Conservation (phyloP, 2,329 filamentous ascomycete species). For the Nothomitra cinnamomea region DNA sequence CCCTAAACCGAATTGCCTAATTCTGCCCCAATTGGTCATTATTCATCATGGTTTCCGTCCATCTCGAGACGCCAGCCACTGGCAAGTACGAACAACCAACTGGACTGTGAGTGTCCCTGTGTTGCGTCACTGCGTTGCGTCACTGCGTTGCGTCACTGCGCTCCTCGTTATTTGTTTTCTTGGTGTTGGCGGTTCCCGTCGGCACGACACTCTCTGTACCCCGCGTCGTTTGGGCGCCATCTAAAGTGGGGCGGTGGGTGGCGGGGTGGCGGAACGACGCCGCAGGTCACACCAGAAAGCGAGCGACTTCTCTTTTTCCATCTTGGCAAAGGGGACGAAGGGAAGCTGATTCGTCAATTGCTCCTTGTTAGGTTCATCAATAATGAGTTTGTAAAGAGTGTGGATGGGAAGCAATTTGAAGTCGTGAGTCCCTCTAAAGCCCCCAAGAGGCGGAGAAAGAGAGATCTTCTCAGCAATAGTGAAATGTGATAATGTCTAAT, state of each 20-base stretch:
- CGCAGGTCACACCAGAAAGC: no score
- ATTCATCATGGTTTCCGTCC: conserved; percentile 31
- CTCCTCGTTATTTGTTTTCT: no score
- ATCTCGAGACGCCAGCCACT: conserved; percentile 51
- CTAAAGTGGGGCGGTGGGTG: no score
- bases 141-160: background rate
- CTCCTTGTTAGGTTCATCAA: conserved; percentile 72
- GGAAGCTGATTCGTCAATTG: background rate
- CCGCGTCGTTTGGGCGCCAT: no score
- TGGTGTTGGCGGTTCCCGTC: no score
- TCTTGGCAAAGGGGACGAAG: background rate
- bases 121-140: background rate
- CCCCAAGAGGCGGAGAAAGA: no score
- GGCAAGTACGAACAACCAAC: conserved; percentile 39
- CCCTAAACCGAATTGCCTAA: conserved; percentile 10
- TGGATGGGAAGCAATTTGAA: conserved; percentile 81
- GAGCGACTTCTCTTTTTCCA: no score
- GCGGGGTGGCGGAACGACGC: no score
- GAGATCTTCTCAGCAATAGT: background rate
- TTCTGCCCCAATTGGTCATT: background rate
- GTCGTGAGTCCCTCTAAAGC: conserved; percentile 28
- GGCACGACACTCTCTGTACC: no score
- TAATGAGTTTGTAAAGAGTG: conserved; percentile 72
- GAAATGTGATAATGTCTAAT: background rate
- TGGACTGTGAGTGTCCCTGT: conserved; percentile 28